Percentiles rank a stretch among this genome's conserved stretches.
Conservation (phyloP, 1,139 yeast species). For the Trichomonascaceae sp. region DNA sequence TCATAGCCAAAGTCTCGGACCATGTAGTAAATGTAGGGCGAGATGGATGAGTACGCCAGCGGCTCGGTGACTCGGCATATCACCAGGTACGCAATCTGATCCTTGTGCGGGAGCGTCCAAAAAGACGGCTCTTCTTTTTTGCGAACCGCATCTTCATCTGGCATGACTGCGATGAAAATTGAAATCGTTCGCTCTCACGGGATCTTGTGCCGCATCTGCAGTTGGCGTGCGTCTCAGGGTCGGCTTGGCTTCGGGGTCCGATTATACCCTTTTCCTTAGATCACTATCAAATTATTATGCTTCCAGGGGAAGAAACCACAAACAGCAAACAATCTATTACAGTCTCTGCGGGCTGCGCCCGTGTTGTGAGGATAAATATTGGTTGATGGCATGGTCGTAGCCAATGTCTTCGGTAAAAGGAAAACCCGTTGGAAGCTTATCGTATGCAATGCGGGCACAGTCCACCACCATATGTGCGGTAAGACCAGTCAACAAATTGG, state of each 20-base stretch:
- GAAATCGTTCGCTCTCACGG: no score
- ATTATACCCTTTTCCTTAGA: no score
- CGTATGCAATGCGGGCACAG: slow-evolving; percentile 13
- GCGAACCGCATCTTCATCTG: no score
- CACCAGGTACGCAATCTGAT: slow-evolving; percentile 17
- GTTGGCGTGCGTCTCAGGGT: no score
- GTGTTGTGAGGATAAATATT: no score
- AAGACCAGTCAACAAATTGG: slow-evolving; percentile 14
- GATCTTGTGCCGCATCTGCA: not conserved
- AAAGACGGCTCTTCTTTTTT: slow-evolving; percentile 13
- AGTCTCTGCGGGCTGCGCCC: no score
- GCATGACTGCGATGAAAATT: no score
- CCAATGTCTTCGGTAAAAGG: slow-evolving; percentile 9
- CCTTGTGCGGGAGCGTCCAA: slow-evolving; percentile 17
- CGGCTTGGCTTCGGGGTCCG: no score
- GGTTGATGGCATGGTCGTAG: no score
- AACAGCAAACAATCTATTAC: no score
- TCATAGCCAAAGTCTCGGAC: slow-evolving; percentile 43
- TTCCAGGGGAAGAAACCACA: no score
- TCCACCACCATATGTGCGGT: slow-evolving; percentile 24
- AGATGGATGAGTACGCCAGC: slow-evolving; percentile 44
- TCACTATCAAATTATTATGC: no score
- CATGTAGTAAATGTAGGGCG: slow-evolving; percentile 53
- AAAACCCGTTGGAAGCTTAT: slow-evolving; percentile 8
- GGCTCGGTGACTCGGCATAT: slow-evolving; percentile 42